A percentile compares a stretch with the other conserved stretches of the same genome.
These are phyloP conservation scores for Penicillium nordicum DNA, from an alignment of 2,329 filamentous ascomycete genomes.

Conservation along the genomic window DNA sequence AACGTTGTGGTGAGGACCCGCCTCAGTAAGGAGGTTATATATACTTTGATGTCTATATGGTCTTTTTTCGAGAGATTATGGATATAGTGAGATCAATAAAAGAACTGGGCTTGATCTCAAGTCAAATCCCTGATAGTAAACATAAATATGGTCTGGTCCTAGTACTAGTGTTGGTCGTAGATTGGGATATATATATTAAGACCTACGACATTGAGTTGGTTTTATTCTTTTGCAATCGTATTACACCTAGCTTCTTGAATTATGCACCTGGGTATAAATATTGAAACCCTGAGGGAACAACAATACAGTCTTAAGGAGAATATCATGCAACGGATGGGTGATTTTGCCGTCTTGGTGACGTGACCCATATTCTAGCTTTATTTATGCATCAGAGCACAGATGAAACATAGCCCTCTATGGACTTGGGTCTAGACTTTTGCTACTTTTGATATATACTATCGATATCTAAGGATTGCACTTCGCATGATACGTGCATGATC, in stretches of 20 bases:
- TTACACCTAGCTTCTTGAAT: background rate
- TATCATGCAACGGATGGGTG: background rate
- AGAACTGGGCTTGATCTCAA: background rate
- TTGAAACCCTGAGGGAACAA: no score
- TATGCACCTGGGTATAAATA: background rate
- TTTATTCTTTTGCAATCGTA: background rate
- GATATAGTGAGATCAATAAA: background rate
- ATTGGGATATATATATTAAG: background rate
- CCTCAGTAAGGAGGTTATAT: background rate
- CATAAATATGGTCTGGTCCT: background rate
- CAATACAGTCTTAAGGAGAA: background rate
- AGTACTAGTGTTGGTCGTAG: background rate
- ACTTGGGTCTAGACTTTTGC: conserved; percentile 2
- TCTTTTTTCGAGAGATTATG: background rate
- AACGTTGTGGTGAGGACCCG: conserved; percentile 5
- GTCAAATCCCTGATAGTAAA: background rate
- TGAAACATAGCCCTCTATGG: background rate
- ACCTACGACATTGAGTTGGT: background rate
- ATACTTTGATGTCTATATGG: background rate
- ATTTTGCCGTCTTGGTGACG: background rate
- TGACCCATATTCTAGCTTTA: background rate
- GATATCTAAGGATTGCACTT: background rate
- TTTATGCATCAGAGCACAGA: no score
- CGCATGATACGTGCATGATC: background rate
- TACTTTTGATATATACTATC: background rate